phyloP scores from a whole-genome alignment of 352 stramenopile genomes.

The Phytophthora vignae region DNA sequence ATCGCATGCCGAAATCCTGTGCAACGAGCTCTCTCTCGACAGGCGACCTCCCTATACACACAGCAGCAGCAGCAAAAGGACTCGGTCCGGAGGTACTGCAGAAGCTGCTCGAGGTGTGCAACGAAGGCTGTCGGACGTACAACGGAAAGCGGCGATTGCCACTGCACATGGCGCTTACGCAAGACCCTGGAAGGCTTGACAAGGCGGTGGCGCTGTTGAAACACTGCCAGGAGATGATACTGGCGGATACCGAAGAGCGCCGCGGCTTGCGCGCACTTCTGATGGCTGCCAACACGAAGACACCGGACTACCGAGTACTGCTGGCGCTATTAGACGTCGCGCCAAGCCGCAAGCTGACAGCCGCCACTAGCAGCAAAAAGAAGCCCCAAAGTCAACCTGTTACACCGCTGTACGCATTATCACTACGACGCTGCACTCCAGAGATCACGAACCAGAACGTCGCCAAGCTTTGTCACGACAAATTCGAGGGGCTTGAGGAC shows the following conservation, averaged over 20 bases:
- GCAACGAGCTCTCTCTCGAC: conserved; percentile 31
- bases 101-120: conserved; percentile 40
- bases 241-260: conserved; percentile 41
- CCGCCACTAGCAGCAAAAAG: neutral
- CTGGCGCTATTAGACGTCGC: conserved; percentile 47
- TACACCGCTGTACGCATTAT: conserved; percentile 63
- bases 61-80: conserved; percentile 41
- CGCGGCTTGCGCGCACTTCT: conserved; percentile 52
- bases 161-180: conserved; percentile 55
- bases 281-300: conserved; percentile 44
- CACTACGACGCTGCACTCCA: conserved; percentile 38
- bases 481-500: conserved; percentile 65
- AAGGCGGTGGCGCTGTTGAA: conserved; percentile 42
- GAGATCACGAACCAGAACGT: conserved; percentile 35
- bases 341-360: conserved; percentile 33
- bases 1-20: conserved; percentile 39
- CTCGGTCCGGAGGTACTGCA: conserved; percentile 25
- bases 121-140: conserved; percentile 49
- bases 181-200: conserved; percentile 31
- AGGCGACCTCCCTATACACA: conserved; percentile 58
- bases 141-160: conserved; percentile 54
- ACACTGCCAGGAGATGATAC: conserved; percentile 41
- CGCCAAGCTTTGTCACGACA: conserved; percentile 36
- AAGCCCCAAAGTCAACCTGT: conserved; percentile 27
- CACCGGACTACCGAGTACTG: conserved; percentile 44